Conservation (phyloP, 2,329 filamentous ascomycete genomes). For the Zymoseptoria pseudotritici region DNA sequence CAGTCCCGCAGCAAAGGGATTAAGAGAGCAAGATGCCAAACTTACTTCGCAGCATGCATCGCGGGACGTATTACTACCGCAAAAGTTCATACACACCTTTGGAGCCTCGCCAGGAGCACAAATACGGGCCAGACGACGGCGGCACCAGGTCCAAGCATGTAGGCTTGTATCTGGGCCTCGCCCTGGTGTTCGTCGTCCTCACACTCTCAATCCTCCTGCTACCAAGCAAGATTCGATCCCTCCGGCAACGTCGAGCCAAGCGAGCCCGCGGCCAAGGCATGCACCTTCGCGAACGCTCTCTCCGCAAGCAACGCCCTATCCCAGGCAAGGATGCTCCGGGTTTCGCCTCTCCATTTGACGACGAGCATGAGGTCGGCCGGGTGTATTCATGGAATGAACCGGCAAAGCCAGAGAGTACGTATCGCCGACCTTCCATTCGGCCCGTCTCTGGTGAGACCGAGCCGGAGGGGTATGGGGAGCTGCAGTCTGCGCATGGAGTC, state of each 20-base stretch:
- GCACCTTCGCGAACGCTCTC: neutral
- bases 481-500: neutral
- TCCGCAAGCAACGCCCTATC: neutral
- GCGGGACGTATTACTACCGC: neutral
- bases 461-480: neutral
- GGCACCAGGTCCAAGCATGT: neutral
- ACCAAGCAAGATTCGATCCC: neutral
- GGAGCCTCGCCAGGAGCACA: neutral
- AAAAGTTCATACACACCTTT: neutral
- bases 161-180: neutral
- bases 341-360: neutral
- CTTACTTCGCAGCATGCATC: neutral
- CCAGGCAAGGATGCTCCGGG: neutral
- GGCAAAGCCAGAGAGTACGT: neutral
- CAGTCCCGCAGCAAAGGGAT: neutral
- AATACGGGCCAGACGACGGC: neutral
- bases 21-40: neutral
- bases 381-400: neutral
- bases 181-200: neutral
- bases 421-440: neutral
- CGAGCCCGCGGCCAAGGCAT: neutral
- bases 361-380: neutral
- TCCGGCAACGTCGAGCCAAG: neutral
- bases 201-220: neutral
- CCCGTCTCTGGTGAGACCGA: neutral